Percentiles rank a stretch among this genome's conserved stretches.
Evolutionary conservation across 805 yeast species (phyloP).

Genomic region (Kluyveromyces wickerhamii): DNA sequence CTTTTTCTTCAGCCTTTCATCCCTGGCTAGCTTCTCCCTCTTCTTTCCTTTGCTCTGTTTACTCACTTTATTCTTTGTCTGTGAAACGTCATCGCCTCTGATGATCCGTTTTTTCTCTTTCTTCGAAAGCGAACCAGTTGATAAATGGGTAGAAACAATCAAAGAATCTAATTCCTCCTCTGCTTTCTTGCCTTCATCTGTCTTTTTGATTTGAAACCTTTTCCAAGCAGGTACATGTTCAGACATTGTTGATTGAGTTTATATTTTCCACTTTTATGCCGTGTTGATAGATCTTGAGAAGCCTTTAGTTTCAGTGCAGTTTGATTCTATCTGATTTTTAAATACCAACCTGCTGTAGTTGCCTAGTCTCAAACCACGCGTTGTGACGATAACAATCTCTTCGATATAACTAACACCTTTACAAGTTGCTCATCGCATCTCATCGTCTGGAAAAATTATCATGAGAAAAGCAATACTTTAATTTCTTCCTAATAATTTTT

Average conservation of each 20-base stretch:
- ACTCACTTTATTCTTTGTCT: slow-evolving; percentile 11
- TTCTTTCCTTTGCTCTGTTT: slow-evolving; percentile 18
- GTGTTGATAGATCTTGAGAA: too few relatives aligned
- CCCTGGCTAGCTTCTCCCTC: slow-evolving; percentile 24
- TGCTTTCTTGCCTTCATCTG: slow-evolving; percentile 5
- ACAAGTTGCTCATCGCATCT: too few relatives aligned
- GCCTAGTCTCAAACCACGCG: too few relatives aligned
- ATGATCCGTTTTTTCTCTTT: slow-evolving; percentile 26
- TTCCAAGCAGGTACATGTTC: slow-evolving; percentile 32
- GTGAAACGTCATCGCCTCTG: slow-evolving; percentile 15
- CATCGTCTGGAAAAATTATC: too few relatives aligned
- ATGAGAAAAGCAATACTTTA: too few relatives aligned
- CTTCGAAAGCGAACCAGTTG: slow-evolving; percentile 26
- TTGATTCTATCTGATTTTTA: too few relatives aligned
- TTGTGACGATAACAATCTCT: too few relatives aligned
- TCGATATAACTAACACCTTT: too few relatives aligned
- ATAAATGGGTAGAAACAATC: slow-evolving; percentile 30
- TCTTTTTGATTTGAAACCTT: slow-evolving; percentile 20
- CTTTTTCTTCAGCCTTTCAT: slow-evolving; percentile 18
- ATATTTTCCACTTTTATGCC: too few relatives aligned
- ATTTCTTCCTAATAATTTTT: too few relatives aligned
- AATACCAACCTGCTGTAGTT: too few relatives aligned
- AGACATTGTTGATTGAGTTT: slow-evolving; percentile 4
- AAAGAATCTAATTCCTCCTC: slow-evolving; percentile 24
- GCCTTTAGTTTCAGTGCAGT: too few relatives aligned